These are phyloP conservation scores for Microdochium paspali DNA, from an alignment of 2,329 filamentous ascomycete genomes.

Conservation along the genomic window DNA sequence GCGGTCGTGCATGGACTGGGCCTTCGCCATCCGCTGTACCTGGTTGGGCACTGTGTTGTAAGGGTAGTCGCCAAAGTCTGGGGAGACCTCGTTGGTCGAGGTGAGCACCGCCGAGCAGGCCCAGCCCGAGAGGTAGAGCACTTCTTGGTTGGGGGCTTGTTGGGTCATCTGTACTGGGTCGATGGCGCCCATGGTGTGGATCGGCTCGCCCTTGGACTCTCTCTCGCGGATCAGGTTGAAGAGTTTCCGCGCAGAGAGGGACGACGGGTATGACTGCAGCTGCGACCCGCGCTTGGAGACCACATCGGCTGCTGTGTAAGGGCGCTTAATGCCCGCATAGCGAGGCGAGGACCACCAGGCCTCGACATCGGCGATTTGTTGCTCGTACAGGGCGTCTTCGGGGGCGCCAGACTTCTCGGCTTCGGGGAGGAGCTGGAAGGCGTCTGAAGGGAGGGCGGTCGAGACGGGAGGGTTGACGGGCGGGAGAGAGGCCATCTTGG, in stretches of 20 bases:
- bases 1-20: constrained; percentile 92
- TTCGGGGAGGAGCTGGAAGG: constrained; percentile 79
- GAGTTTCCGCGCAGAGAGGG: constrained; percentile 87
- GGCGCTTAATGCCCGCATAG: constrained; percentile 81
- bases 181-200: constrained; percentile 96
- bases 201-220: constrained; percentile 69
- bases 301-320: constrained; percentile 83
- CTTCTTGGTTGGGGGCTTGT: constrained; percentile 90
- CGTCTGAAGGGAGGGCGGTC: constrained; percentile 55
- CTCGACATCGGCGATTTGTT: constrained; percentile 76
- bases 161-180: constrained; percentile 99
- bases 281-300: constrained; percentile 88
- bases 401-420: constrained; percentile 66
- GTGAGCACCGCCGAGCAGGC: constrained; percentile 91
- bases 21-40: constrained; percentile 91
- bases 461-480: constrained; percentile 54
- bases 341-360: constrained; percentile 84
- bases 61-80: constrained; percentile 96
- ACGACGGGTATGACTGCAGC: constrained; percentile 82
- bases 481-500: constrained; percentile 40
- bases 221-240: constrained; percentile 81
- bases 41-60: constrained; percentile 99
- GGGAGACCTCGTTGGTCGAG: constrained; percentile 91
- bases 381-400: constrained; percentile 78
- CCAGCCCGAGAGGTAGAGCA: constrained; percentile 95